Evolutionary conservation across 2,329 filamentous ascomycete species (phyloP), one percentile per base, ranked within the genome.

Genomic region (Paraconiothyrium sp.): DNA sequence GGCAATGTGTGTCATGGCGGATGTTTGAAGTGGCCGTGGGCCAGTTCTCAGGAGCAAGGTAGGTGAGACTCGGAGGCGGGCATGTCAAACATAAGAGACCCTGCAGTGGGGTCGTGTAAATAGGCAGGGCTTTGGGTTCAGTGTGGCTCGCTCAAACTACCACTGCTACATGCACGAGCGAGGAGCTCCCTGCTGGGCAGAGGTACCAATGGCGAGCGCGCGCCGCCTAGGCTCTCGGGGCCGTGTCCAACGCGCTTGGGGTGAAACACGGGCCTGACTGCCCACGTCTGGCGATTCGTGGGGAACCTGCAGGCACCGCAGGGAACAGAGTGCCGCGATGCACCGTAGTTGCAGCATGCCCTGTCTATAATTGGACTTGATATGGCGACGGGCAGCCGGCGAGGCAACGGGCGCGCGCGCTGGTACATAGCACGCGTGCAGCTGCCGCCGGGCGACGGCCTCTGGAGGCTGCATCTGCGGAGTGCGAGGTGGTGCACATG

Each of bases 1-100:
- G 72, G 78, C 77, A 69, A 80, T 80, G 74, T 80, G 78, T 77
- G 76, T 75, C 77, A 80, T 79, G 74, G 72, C 67, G 56, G 68
- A 49, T 60, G 74, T 76, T 76, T 78, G 74, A 76, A 70, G 69
- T 66, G 68, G 67, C 70, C 63, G 72, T 76, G 68, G 74, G 68
- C 76, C 71, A 72, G 69, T 72, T 75, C 66, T 70, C 66, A 69
- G 67, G 64, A 68, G 65, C 76, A 75, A 76, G 74, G 76, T 75
- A 76, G 73, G 62, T 78, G 76, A 78, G 76, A 78, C 76, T 78
- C 67, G 71, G 69, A 72, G 69, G 71, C 73, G 73, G 71, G 73
- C 73, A 78, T 73, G 71, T 78, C 76, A 78, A 78, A 78, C 76
- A 74, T 68, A 74, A 66, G 69, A 72, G 67, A 72, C 74, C 76